Conservation (phyloP, 2,329 filamentous ascomycete species). For the Colletotrichum caudatum region DNA sequence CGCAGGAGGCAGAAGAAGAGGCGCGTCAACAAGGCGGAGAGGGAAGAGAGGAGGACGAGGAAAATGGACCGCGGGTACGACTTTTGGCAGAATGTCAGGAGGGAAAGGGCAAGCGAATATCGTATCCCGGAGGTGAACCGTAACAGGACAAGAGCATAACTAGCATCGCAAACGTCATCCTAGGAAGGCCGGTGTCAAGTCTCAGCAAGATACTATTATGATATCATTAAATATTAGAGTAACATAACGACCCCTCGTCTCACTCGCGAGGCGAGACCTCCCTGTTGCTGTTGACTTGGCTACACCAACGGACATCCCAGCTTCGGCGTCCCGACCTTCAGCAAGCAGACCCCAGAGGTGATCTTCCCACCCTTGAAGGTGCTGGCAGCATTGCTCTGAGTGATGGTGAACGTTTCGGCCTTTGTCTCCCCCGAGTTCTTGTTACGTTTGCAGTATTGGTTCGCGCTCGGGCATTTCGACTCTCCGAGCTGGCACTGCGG, state of each 20-base stretch:
- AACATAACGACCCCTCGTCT: neutral
- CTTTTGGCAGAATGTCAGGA: constrained; percentile 56
- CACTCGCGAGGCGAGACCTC: neutral
- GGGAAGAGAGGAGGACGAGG: constrained; percentile 32
- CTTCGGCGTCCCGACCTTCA: neutral
- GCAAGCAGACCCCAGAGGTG: neutral
- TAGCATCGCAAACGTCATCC: neutral
- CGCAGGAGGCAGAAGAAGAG: constrained; percentile 38
- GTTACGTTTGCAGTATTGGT: neutral
- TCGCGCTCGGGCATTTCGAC: neutral
- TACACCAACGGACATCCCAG: neutral
- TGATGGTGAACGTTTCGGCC: neutral
- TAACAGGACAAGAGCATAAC: constrained; percentile 33
- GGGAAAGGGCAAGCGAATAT: constrained; percentile 56
- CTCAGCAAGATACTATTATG: neutral
- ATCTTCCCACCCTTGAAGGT: constrained; percentile 1
- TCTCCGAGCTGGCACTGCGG: neutral
- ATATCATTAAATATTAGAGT: neutral
- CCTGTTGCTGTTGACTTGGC: no score
- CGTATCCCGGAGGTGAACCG: constrained; percentile 55
- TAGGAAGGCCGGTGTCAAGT: no score
- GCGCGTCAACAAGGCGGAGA: constrained; percentile 32
- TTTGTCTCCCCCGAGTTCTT: neutral
- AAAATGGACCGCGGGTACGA: constrained; percentile 53
- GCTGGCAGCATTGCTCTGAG: neutral